Percentiles rank a stretch among this genome's conserved stretches.
Evolutionary conservation across 2,329 filamentous ascomycete species (phyloP).

Genomic region (Madurella fahalii): DNA sequence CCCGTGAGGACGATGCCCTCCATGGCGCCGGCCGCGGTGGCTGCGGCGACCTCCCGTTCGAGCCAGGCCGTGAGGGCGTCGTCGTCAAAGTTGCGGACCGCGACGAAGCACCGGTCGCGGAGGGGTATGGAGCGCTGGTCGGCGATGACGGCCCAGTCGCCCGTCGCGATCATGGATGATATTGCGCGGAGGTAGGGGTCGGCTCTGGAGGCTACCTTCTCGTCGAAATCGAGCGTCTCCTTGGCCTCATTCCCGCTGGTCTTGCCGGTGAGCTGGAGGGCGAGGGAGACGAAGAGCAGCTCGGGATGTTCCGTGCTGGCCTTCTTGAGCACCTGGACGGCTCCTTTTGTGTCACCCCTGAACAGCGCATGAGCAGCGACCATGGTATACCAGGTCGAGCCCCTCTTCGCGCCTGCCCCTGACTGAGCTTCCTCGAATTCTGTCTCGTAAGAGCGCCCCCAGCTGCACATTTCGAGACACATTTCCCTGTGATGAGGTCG

Average conservation of each 20-base stretch:
- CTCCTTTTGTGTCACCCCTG: conserved; percentile 63
- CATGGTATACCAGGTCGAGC: conserved; percentile 62
- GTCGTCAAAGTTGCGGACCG: conserved; percentile 62
- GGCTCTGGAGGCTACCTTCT: conserved; percentile 57
- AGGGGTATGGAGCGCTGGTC: conserved; percentile 70
- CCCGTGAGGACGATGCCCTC: conserved; percentile 76
- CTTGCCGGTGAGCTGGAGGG: conserved; percentile 59
- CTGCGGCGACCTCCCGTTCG: conserved; percentile 56
- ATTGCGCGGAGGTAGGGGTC: conserved; percentile 79
- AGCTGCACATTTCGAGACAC: conserved; percentile 70
- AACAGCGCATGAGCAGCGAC: conserved; percentile 73
- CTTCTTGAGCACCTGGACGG: conserved; percentile 65
- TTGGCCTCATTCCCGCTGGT: conserved; percentile 42
- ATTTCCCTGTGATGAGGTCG: conserved; percentile 69
- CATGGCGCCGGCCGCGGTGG: conserved; percentile 64
- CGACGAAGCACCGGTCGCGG: conserved; percentile 69
- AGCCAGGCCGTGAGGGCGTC: conserved; percentile 64
- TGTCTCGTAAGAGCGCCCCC: conserved; percentile 54
- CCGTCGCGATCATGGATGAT: conserved; percentile 70
- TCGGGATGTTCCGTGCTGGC: conserved; percentile 61
- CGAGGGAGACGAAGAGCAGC: conserved; percentile 64
- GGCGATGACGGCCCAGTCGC: conserved; percentile 71
- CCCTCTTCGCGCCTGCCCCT: conserved; percentile 43
- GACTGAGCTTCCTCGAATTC: conserved; percentile 43
- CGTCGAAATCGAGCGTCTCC: conserved; percentile 55